Evolutionary conservation across 805 yeast species (phyloP).

Genomic region (Ogataea polymorpha): DNA sequence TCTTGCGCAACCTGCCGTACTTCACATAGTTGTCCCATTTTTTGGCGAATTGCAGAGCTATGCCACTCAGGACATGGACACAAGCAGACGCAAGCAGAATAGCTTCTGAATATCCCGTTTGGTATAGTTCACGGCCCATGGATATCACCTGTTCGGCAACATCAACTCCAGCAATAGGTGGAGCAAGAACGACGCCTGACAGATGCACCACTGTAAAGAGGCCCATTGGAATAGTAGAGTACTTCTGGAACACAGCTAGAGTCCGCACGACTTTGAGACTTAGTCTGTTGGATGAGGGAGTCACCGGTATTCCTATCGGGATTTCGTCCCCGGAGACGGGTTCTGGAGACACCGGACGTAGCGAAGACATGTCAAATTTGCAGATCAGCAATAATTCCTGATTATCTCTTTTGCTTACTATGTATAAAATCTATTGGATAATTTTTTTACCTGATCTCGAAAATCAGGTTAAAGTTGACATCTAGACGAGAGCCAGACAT

Average conservation of each 20-base stretch:
- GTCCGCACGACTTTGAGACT: conserved; percentile 15
- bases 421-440: not conserved
- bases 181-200: conserved; percentile 50
- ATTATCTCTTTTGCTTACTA: conserved; percentile 3
- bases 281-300: conserved; percentile 12
- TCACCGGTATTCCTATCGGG: conserved; percentile 17
- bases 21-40: conserved; percentile 28
- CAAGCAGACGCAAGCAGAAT: conserved; percentile 45
- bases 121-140: conserved; percentile 61
- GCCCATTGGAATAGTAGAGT: conserved; percentile 56
- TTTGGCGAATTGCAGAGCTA: conserved; percentile 41
- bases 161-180: conserved; percentile 42
- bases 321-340: conserved; percentile 18
- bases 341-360: conserved; percentile 20
- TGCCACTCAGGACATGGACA: conserved; percentile 54
- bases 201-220: conserved; percentile 58
- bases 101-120: conserved; percentile 48
- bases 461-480: conserved; percentile 37
- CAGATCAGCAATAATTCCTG: not conserved
- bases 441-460: conserved; percentile 17
- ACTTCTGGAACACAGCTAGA: conserved; percentile 44
- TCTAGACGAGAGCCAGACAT: conserved; percentile 41
- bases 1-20: conserved; percentile 20
- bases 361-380: conserved; percentile 1
- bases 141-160: conserved; percentile 54